These are phyloP conservation scores for Pistacia atlantica DNA, from an alignment of 345 rosid species.

Conservation along the genomic window DNA sequence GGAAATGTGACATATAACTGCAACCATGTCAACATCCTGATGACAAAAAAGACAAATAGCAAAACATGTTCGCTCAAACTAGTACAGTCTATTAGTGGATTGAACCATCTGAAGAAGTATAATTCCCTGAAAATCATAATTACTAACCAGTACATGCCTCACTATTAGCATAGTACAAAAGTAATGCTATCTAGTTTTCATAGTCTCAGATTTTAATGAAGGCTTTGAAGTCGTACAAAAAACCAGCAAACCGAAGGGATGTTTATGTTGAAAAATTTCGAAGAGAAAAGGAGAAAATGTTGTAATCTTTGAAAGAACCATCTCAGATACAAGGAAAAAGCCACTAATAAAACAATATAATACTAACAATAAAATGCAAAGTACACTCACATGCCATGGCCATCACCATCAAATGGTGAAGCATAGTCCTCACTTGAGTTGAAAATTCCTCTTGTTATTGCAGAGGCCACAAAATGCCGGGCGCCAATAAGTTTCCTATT, in stretches of 20 bases:
- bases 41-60: neutral
- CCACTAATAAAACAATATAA: neutral
- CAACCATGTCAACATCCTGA: neutral
- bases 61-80: neutral
- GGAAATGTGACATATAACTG: neutral
- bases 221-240: neutral
- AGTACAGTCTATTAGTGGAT: constrained; percentile 2
- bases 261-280: neutral
- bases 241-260: neutral
- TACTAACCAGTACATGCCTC: neutral
- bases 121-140: neutral
- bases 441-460: constrained; percentile 92
- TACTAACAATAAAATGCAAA: neutral
- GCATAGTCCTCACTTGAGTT: constrained; percentile 87
- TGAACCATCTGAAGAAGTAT: neutral
- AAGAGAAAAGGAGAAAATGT: neutral
- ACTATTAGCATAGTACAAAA: neutral
- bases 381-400: constrained; percentile 92
- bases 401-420: constrained; percentile 94
- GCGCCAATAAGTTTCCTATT: constrained; percentile 95
- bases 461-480: constrained; percentile 96
- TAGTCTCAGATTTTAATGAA: neutral
- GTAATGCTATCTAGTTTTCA: neutral
- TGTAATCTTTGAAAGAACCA: neutral
- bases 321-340: neutral